phyloP scores from a whole-genome alignment of 208 protist genomes.

The Wallacemonas sp. region DNA sequence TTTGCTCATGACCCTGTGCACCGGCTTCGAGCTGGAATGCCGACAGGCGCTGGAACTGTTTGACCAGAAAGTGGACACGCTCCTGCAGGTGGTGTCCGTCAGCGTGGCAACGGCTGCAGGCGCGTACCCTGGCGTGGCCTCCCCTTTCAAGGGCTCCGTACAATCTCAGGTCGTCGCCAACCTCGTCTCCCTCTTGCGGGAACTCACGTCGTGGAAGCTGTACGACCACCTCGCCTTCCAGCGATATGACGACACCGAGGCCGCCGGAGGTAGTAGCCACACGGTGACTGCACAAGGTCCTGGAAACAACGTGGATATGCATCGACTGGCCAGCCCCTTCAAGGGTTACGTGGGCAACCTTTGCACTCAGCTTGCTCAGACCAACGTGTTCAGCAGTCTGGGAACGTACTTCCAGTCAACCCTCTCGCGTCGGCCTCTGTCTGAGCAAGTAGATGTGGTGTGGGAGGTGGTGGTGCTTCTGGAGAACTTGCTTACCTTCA shows the following conservation, averaged over 20 bases:
- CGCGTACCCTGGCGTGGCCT: neutral
- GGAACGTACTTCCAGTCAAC: constrained; percentile 1
- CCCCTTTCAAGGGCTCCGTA: neutral
- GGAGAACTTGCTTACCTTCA: constrained; percentile 22
- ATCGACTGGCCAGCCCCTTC: constrained; percentile 18
- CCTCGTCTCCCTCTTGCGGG: constrained; percentile 24
- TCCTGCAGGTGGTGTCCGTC: constrained; percentile 3
- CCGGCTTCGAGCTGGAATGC: constrained; percentile 5
- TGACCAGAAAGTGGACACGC: neutral
- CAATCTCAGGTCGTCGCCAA: constrained; percentile 13
- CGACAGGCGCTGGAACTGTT: constrained; percentile 10
- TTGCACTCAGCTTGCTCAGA: constrained; percentile 9
- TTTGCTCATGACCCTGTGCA: neutral
- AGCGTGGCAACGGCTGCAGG: neutral
- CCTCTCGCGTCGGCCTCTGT: neutral
- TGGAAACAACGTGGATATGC: constrained; percentile 8
- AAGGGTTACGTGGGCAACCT: constrained; percentile 26
- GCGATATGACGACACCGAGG: neutral
- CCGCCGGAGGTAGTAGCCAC: constrained; percentile 6
- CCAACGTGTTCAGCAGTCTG: constrained; percentile 12
- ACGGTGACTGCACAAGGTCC: neutral
- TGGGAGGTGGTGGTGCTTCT: constrained; percentile 7
- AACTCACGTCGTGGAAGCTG: constrained; percentile 40
- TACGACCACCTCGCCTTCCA: constrained; percentile 21
- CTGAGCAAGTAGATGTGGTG: constrained; percentile 1